Conservation (phyloP, 345 rosid species). For the Bruguiera gymnorhiza region DNA sequence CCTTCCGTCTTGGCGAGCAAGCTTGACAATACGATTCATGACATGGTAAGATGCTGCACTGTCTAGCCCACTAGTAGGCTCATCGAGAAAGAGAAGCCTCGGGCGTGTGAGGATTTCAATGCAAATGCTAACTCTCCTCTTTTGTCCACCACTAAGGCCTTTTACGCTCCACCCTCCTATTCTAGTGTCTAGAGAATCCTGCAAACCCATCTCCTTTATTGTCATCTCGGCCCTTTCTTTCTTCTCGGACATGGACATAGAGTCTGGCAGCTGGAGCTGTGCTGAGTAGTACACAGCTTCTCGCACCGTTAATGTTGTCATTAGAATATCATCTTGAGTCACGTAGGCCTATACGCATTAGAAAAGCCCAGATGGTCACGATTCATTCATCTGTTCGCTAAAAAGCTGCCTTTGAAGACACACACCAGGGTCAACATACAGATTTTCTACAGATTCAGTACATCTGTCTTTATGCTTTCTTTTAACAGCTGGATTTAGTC, state of each 20-base stretch:
- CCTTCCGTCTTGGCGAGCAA: constrained; percentile 29
- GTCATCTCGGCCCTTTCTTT: constrained; percentile 46
- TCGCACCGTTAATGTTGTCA: constrained; percentile 35
- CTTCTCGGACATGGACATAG: constrained; percentile 41
- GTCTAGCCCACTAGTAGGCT: constrained; percentile 55
- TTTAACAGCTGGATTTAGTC: too few relatives aligned
- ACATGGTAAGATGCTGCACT: constrained; percentile 55
- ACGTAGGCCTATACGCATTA: constrained; percentile 37
- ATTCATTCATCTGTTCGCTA: too few relatives aligned
- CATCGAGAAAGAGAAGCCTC: constrained; percentile 46
- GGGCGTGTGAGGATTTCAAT: constrained; percentile 51
- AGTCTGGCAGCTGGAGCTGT: constrained; percentile 46
- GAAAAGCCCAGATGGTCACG: background rate
- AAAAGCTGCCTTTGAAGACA: too few relatives aligned
- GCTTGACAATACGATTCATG: constrained; percentile 38
- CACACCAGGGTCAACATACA: too few relatives aligned
- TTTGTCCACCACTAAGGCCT: constrained; percentile 58
- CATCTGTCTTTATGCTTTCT: background rate
- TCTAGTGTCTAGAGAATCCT: constrained; percentile 39
- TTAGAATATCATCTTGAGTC: constrained; percentile 44
- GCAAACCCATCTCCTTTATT: constrained; percentile 51
- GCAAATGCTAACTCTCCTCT: constrained; percentile 55
- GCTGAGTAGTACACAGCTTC: constrained; percentile 57
- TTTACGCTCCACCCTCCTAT: constrained; percentile 48
- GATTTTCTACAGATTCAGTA: too few relatives aligned